Conservation (phyloP, 2,329 filamentous ascomycete species). For the Neodidymelliopsis sp. region DNA sequence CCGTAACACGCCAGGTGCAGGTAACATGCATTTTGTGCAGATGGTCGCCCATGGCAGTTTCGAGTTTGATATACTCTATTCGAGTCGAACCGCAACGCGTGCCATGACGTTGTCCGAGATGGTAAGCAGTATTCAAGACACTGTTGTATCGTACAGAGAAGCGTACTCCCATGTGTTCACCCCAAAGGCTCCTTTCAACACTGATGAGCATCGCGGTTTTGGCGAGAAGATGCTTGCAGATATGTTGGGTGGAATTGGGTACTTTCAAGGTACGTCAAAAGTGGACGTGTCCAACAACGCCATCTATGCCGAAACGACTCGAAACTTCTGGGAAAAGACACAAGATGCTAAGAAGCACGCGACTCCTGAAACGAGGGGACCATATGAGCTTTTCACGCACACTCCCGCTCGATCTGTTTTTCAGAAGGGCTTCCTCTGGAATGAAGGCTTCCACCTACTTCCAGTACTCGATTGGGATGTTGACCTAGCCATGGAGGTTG, state of each 20-base stretch:
- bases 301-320: conserved; percentile 91
- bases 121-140: conserved; percentile 69
- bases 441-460: conserved; percentile 92
- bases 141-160: conserved; percentile 71
- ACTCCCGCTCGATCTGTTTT: conserved; percentile 93
- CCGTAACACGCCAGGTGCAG: conserved; percentile 69
- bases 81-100: conserved; percentile 71
- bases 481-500: conserved; percentile 81
- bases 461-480: conserved; percentile 92
- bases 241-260: conserved; percentile 88
- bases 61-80: conserved; percentile 90
- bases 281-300: conserved; percentile 86
- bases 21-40: conserved; percentile 86
- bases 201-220: conserved; percentile 75
- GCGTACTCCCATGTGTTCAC: conserved; percentile 75
- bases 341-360: conserved; percentile 75
- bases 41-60: conserved; percentile 88
- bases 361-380: conserved; percentile 74
- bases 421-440: conserved; percentile 94
- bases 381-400: conserved; percentile 85
- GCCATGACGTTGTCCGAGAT: conserved; percentile 67
- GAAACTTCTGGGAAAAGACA: conserved; percentile 92
- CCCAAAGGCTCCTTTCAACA: conserved; percentile 77
- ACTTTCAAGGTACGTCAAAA: conserved; percentile 85
- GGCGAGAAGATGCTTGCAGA: conserved; percentile 90